These are phyloP conservation scores for Flaveria bidentis DNA, from an alignment of 129 eudicot species.

Conservation along the genomic window DNA sequence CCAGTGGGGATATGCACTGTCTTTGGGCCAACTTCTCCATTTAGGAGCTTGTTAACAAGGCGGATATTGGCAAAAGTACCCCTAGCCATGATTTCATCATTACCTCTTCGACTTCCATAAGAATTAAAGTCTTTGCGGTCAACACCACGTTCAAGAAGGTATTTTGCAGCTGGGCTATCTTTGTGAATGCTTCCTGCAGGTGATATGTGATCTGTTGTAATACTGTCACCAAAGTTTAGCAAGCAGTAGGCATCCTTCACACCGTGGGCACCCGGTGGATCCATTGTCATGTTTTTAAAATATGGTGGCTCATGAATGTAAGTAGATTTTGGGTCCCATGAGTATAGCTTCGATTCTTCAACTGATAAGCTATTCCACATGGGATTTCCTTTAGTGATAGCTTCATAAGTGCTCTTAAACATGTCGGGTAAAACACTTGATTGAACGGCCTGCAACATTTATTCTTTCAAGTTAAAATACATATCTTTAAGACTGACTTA, in stretches of 20 bases:
- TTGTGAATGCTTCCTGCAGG: conserved; percentile 98
- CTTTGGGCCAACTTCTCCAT: conserved; percentile 94
- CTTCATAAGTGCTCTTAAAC: conserved; percentile 91
- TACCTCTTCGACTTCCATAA: conserved; percentile 86
- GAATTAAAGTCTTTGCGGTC: conserved; percentile 86
- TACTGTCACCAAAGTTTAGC: conserved; percentile 88
- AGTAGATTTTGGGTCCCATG: conserved; percentile 84
- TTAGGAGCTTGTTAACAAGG: conserved; percentile 73
- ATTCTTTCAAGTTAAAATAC: neutral
- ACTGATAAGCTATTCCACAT: conserved; percentile 86
- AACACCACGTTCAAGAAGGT: conserved; percentile 75
- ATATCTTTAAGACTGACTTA: too few species aligned
- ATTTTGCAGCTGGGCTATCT: conserved; percentile 95
- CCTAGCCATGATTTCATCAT: conserved; percentile 89
- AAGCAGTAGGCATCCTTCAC: conserved; percentile 95
- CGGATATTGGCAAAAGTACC: conserved; percentile 92
- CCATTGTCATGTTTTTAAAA: conserved; percentile 91
- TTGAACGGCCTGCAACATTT: conserved; percentile 71
- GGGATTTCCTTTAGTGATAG: conserved; percentile 88
- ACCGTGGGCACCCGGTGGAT: conserved; percentile 90
- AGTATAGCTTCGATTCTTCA: conserved; percentile 64
- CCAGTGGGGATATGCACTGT: conserved; percentile 85
- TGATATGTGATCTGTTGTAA: conserved; percentile 92
- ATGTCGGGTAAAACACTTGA: conserved; percentile 89
- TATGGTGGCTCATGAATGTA: conserved; percentile 96